Conservation (phyloP, 108 stramenopile species). For the Parietichytrium sp. region DNA sequence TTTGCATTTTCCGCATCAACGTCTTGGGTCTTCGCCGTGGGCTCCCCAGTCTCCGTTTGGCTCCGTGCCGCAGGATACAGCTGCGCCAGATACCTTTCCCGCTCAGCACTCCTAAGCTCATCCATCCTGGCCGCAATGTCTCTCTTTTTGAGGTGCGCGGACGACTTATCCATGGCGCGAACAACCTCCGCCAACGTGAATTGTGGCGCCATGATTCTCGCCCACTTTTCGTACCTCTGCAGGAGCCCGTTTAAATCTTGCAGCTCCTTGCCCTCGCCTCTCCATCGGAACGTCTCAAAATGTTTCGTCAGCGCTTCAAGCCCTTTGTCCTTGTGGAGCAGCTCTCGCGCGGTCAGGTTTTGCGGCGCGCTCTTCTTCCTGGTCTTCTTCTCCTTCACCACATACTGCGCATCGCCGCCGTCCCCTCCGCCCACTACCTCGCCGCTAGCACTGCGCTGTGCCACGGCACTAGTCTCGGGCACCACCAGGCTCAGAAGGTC, state of each 20-base stretch:
- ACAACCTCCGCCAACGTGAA: not conserved
- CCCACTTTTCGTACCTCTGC: slow-evolving; percentile 1
- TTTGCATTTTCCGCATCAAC: not conserved
- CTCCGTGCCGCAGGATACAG: not conserved
- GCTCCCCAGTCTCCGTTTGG: not conserved
- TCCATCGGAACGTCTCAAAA: not conserved
- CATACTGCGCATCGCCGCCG: not conserved
- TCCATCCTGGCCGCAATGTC: not conserved
- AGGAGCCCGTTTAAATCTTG: slow-evolving; percentile 7
- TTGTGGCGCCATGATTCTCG: not conserved
- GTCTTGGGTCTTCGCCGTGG: too few species aligned
- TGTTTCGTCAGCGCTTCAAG: not conserved
- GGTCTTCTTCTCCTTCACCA: not conserved
- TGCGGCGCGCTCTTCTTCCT: not conserved
- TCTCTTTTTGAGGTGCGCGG: not conserved
- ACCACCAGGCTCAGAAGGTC: not conserved
- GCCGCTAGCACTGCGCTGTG: not conserved
- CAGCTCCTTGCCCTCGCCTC: not conserved
- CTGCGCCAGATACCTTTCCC: not conserved
- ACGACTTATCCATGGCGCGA: not conserved
- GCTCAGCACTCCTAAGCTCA: not conserved
- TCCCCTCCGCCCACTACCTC: slow-evolving; percentile 37
- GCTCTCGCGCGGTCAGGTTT: not conserved
- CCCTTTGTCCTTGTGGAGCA: not conserved
- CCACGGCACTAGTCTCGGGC: not conserved